A percentile compares a stretch with the other conserved stretches of the same genome.
phyloP scores from a whole-genome alignment of 192 early-diverging fungal genomes.

The Ambispora gerdemannii region DNA sequence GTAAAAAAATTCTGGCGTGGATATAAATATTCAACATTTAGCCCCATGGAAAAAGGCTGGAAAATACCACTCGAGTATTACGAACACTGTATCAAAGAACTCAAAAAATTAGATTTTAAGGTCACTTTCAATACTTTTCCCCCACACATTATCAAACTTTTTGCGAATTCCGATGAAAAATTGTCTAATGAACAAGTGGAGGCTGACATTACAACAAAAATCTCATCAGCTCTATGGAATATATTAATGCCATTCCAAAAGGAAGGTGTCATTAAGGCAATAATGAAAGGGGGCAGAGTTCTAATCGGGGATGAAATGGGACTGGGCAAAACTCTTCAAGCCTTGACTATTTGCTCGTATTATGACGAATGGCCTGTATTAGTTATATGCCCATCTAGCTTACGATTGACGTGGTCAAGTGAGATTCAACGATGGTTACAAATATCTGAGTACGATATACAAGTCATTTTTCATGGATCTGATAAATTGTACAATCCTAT shows the following conservation, averaged over 20 bases:
- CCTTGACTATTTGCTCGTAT: conserved; percentile 36
- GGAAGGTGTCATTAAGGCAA: conserved; percentile 34
- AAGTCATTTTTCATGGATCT: not conserved
- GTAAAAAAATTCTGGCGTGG: not conserved
- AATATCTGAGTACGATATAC: conserved; percentile 34
- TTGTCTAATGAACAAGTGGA: not conserved
- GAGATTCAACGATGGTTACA: conserved; percentile 49
- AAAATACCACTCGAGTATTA: not conserved
- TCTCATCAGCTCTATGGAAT: conserved; percentile 18
- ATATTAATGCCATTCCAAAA: conserved; percentile 37
- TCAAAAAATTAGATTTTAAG: no score
- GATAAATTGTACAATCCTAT: not conserved
- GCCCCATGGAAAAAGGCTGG: not conserved
- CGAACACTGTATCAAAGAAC: not conserved
- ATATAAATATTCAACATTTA: not conserved
- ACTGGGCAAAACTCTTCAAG: conserved; percentile 48
- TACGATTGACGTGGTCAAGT: conserved; percentile 39
- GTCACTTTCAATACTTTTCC: not conserved
- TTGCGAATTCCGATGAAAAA: no score
- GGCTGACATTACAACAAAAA: conserved; percentile 1
- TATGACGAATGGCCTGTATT: conserved; percentile 48
- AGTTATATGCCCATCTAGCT: conserved; percentile 44
- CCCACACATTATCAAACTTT: conserved; percentile 15
- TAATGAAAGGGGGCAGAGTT: conserved; percentile 36
- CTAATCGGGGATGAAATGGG: conserved; percentile 46